Evolutionary conservation across 2,329 filamentous ascomycete genomes (phyloP).

Genomic region (Venturia pyrina): DNA sequence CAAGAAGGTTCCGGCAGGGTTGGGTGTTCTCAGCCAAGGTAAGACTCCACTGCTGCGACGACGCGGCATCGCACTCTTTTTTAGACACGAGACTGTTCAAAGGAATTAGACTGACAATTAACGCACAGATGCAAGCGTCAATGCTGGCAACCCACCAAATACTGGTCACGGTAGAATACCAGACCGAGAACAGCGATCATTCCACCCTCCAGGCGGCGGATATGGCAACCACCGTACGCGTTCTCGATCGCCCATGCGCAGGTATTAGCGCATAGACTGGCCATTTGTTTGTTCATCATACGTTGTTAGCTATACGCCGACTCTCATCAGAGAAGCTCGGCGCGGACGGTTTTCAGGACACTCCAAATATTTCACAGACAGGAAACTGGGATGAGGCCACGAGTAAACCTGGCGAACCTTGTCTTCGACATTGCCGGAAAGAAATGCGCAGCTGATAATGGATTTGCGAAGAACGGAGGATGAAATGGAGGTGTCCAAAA

Average conservation of each 20-base stretch:
- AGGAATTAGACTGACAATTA: neutral
- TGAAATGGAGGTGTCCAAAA: neutral
- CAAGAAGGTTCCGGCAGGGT: constrained; percentile 8
- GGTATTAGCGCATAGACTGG: neutral
- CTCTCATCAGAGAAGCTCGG: neutral
- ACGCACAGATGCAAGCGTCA: constrained; percentile 1
- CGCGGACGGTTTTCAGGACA: neutral
- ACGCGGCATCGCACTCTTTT: neutral
- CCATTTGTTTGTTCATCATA: neutral
- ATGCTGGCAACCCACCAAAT: constrained; percentile 7
- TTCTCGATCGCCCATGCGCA: constrained; percentile 3
- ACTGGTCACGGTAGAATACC: constrained; percentile 3
- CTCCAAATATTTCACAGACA: neutral
- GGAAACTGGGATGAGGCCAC: neutral
- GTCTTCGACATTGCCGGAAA: neutral
- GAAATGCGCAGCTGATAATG: neutral
- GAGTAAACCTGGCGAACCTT: neutral
- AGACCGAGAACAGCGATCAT: constrained; percentile 10
- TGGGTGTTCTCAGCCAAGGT: constrained; percentile 11
- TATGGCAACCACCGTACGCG: constrained; percentile 1
- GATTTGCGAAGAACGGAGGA: neutral
- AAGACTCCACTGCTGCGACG: neutral
- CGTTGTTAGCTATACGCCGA: neutral
- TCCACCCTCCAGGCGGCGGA: neutral
- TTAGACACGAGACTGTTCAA: neutral